Base-by-base conservation (phyloP, 257 asterid species). In the Linaria vulgaris region DNA sequence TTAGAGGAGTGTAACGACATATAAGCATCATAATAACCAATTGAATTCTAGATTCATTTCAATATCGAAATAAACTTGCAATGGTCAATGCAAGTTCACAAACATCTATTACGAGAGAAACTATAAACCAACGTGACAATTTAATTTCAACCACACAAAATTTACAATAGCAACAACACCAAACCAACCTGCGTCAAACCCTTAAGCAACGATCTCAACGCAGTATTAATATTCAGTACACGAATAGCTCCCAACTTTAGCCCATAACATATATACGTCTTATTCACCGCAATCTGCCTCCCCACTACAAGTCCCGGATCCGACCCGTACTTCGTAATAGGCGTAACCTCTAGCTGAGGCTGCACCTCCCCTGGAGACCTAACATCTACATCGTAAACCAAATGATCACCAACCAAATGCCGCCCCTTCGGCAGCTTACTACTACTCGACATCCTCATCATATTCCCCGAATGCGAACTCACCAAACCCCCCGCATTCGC, bases 321-420 rank as follows among this genome's bases (percentile, higher is more conserved):
- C 21, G 99, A 94, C 25, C 71, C 87, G 62, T 94, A 94, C 71
- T 94, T 94, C 5, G 99, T 94, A 76, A 94, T 94, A 22, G 99
- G 99, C 44, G 96, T 94, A 60, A 94, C 99, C 87, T 94, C 99
- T n/a, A 94, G 89, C 78, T 94, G 97, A 52, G 99, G 97, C 80
- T 88, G 97, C 73, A 88, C 89, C 82, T 94, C 99, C 4, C 95
- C 95, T 0, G 94, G 86, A 78, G 82, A 66, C 76, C 95, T 84
- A 46, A 79, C 85, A 86, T 90, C 85, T 1, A 94, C 76, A 59
- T 94, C 99, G 24, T 94, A 94, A 12, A 76, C 82, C 48, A 84
- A 49, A 20, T 68, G 78, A 69, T 86, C 90, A 34, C 96, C 97
- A 0, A 65, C 61, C 77, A 94, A 75, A 78, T 83, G 96, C 69